Evolutionary conservation across 2,329 filamentous ascomycete genomes (phyloP), one percentile per base, ranked within the genome.

Genomic region (Cladophialophora yegresii): DNA sequence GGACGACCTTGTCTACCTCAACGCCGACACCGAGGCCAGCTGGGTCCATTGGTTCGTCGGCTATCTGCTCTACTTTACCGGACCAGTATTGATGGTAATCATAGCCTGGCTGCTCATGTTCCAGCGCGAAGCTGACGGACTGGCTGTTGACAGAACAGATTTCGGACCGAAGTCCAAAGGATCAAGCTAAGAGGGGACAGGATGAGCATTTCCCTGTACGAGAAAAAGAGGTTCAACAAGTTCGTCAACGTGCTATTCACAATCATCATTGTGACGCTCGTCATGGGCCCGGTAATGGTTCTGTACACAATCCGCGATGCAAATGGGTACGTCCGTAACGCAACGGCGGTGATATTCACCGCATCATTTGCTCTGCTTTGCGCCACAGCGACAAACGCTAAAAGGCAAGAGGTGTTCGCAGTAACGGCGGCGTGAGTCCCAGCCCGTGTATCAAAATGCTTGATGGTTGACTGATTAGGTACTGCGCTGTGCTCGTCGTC

Each of bases 401-500:
- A 60, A 26, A 50, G 62, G 32, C 65, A 67, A 45, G 62, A 67
- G 32, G 51, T 67, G 16, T 63, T 65, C 16, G 56, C 55, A 2
- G 63, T 55, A 4, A 65, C 65, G 26, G 59, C 63, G 33, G 63
- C 60, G 66, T 63, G 45, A 63, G 61, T 63, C 9, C 47, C 30
- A 22, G 10, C 7, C 16, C 8, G 1, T 20, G 3, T 49, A 22
- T 7, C 55, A n/a, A 26, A 13, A 32, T 28, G 22, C 16, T n/a
- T 43, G 36, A 20, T n/a, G 32, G 23, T 49, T 61, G 49, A 58
- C 30, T 30, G 51, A n/a, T 58, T 13, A 64, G 65, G 22, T 64
- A 67, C 33, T 64, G 65, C 22, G 65, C 61, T 4, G 65, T 67
- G 3, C 54, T 67, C 20, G 32, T 67, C 8, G 56, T 67, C 23